A percentile compares a stretch with the other conserved stretches of the same genome.
Conservation (phyloP, 164 flowering plant genomes). For the Magnolia sinica region DNA sequence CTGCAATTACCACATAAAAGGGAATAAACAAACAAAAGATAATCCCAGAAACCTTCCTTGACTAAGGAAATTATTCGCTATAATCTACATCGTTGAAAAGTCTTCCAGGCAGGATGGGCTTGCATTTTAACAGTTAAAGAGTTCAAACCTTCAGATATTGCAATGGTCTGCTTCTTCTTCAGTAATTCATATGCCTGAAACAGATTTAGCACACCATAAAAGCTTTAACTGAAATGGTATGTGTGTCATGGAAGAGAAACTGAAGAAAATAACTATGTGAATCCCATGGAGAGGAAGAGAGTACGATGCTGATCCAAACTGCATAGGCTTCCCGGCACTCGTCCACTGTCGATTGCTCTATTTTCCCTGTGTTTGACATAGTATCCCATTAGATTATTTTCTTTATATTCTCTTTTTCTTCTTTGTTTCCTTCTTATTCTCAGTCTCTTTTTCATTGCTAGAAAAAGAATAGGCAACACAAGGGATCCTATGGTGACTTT, state of each 20-base stretch:
- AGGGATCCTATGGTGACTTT: background rate
- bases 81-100: background rate
- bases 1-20: constrained; percentile 15
- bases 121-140: background rate
- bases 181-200: constrained; percentile 74
- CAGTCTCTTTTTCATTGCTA: background rate
- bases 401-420: background rate
- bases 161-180: constrained; percentile 52
- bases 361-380: constrained; percentile 60
- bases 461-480: background rate
- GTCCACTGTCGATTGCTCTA: constrained; percentile 80
- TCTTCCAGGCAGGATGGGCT: background rate
- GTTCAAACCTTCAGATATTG: constrained; percentile 40
- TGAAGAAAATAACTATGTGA: background rate
- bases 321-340: constrained; percentile 89
- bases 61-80: background rate
- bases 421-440: background rate
- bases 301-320: constrained; percentile 66
- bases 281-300: constrained; percentile 3
- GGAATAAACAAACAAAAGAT: background rate
- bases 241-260: background rate
- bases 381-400: constrained; percentile 1
- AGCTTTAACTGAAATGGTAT: background rate
- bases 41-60: background rate
- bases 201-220: background rate